These are phyloP conservation scores for Dactylellina haptotyla DNA, from an alignment of 2,329 filamentous ascomycete species.

Conservation along the genomic window DNA sequence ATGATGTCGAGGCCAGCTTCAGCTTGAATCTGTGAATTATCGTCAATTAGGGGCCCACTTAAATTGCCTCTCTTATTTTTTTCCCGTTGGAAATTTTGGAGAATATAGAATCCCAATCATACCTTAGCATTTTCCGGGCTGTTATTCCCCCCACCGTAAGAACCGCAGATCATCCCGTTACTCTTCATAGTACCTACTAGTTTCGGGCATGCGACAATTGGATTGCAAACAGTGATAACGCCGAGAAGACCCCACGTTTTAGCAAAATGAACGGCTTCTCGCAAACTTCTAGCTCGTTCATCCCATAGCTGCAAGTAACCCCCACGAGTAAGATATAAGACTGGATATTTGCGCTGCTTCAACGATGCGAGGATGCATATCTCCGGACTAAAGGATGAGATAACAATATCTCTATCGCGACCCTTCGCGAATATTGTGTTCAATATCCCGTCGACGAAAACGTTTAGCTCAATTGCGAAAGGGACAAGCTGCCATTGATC, in stretches of 20 bases:
- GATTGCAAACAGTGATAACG: conserved; percentile 84
- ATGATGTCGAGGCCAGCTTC: conserved; percentile 2
- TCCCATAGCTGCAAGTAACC: conserved; percentile 84
- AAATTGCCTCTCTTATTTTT: too few species aligned
- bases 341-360: conserved; percentile 85
- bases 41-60: background rate
- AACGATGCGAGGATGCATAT: conserved; percentile 93
- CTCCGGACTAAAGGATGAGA: conserved; percentile 96
- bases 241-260: conserved; percentile 93
- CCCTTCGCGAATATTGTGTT: conserved; percentile 83
- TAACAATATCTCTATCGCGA: conserved; percentile 87
- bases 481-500: conserved; percentile 97
- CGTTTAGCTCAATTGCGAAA: conserved; percentile 93
- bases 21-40: background rate
- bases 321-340: conserved; percentile 91
- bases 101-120: conserved; percentile 60
- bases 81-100: background rate
- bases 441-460: conserved; percentile 92
- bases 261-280: conserved; percentile 94
- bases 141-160: conserved; percentile 89
- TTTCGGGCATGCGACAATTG: conserved; percentile 85
- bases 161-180: conserved; percentile 89
- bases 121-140: conserved; percentile 85
- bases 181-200: conserved; percentile 87
- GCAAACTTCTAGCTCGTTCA: conserved; percentile 86